Conservation (phyloP, 1,139 yeast species). For the Pichia terricola region DNA sequence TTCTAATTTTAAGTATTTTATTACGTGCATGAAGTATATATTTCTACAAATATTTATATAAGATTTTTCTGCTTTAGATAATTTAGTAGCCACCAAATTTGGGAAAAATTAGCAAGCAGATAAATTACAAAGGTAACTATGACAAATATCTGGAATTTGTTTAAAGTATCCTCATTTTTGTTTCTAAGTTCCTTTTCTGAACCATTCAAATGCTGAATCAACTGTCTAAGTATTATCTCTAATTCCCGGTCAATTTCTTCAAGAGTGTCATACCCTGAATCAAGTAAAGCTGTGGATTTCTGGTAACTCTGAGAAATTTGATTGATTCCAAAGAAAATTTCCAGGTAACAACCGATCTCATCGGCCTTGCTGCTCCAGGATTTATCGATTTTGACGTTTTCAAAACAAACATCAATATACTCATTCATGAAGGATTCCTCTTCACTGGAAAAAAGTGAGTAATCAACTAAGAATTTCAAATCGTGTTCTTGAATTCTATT, state of each 20-base stretch:
- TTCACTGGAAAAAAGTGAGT: too few relatives aligned
- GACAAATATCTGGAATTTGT: conserved; percentile 12
- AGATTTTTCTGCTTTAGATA: conserved; percentile 6
- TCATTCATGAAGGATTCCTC: conserved; percentile 8
- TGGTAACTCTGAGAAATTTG: too few relatives aligned
- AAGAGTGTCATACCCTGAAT: background rate
- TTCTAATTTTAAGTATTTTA: too few relatives aligned
- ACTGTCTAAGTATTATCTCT: conserved; percentile 11
- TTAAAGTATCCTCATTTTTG: conserved; percentile 20
- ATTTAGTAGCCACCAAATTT: conserved; percentile 18
- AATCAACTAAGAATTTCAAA: conserved; percentile 13
- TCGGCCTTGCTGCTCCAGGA: conserved; percentile 20
- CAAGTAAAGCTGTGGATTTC: too few relatives aligned
- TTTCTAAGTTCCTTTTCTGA: conserved; percentile 19
- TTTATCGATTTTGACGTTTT: conserved; percentile 20
- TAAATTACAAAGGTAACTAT: conserved; percentile 10
- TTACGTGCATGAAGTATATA: too few relatives aligned
- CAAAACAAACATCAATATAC: conserved; percentile 23
- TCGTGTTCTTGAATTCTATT: conserved; percentile 12
- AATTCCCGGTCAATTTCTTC: conserved; percentile 15
- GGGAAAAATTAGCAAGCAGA: conserved; percentile 12
- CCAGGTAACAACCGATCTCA: too few relatives aligned
- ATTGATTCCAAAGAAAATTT: too few relatives aligned
- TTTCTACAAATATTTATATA: too few relatives aligned
- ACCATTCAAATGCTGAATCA: conserved; percentile 10